These are phyloP conservation scores for Suillus clintonianus DNA, from an alignment of 768 basidiomycete genomes.

Conservation along the genomic window DNA sequence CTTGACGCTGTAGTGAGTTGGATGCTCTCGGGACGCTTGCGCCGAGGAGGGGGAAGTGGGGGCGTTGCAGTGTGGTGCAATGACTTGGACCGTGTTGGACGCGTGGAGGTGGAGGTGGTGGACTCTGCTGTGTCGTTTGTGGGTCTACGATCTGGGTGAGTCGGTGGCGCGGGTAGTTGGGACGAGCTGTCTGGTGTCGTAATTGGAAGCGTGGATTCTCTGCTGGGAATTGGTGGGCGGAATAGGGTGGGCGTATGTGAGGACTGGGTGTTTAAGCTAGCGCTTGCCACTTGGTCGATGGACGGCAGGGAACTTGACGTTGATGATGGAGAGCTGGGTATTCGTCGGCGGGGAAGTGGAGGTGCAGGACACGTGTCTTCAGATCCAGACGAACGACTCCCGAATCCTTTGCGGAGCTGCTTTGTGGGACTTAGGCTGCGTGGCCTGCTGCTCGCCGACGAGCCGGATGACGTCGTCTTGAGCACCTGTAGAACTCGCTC, in stretches of 20 bases:
- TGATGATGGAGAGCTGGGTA: constrained; percentile 35
- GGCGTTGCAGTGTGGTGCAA: constrained; percentile 47
- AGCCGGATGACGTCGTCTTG: constrained; percentile 53
- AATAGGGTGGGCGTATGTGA: constrained; percentile 11
- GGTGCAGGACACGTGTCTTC: constrained; percentile 29
- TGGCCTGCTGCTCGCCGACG: constrained; percentile 20
- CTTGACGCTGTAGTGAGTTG: constrained; percentile 40
- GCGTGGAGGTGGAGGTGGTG: constrained; percentile 30
- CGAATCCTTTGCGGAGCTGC: neutral
- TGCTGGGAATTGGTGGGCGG: constrained; percentile 25
- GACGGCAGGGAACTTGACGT: constrained; percentile 36
- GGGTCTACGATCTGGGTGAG: constrained; percentile 55
- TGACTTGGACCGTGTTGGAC: constrained; percentile 56
- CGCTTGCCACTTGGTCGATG: constrained; percentile 45
- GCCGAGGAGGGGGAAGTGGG: constrained; percentile 46
- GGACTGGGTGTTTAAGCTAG: constrained; percentile 23
- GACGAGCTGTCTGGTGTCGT: constrained; percentile 31
- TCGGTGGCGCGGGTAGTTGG: constrained; percentile 46
- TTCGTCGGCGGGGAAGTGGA: constrained; percentile 38
- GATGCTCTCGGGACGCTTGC: constrained; percentile 65
- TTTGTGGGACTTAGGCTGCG: constrained; percentile 36
- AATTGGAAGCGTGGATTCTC: constrained; percentile 10
- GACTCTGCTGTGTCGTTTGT: constrained; percentile 25
- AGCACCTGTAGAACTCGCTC: constrained; percentile 72
- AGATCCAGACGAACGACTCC: constrained; percentile 9